Percentiles rank a stretch among this genome's conserved stretches.
Conservation (phyloP, 2,329 filamentous ascomycete genomes). For the Aureobasidium sp. region DNA sequence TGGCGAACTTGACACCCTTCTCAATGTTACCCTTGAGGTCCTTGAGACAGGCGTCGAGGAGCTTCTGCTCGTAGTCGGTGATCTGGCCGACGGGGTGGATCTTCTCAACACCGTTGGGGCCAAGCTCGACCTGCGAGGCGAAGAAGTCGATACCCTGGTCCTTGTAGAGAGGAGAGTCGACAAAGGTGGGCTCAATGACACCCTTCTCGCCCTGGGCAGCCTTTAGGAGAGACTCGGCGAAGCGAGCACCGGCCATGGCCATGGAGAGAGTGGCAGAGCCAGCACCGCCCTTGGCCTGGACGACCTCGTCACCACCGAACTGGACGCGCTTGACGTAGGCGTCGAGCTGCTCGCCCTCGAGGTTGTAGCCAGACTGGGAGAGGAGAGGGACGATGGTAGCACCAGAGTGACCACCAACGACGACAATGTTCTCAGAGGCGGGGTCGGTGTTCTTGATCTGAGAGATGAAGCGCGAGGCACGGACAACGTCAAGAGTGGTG, state of each 20-base stretch:
- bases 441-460: constrained; percentile 89
- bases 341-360: constrained; percentile 66
- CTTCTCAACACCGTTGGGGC: constrained; percentile 92
- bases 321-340: constrained; percentile 89
- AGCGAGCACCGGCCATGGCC: constrained; percentile 85
- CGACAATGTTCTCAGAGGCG: constrained; percentile 86
- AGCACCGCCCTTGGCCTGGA: constrained; percentile 97
- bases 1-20: constrained; percentile 71
- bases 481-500: constrained; percentile 97
- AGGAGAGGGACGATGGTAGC: constrained; percentile 98
- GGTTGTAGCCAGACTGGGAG: constrained; percentile 85
- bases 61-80: constrained; percentile 78
- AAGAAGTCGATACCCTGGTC: constrained; percentile 98
- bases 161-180: constrained; percentile 97
- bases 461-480: constrained; percentile 94
- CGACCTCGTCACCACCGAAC: constrained; percentile 98
- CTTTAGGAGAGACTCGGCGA: constrained; percentile 88
- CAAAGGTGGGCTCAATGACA: constrained; percentile 91
- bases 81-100: constrained; percentile 81
- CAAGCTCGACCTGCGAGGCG: constrained; percentile 88
- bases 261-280: constrained; percentile 97
- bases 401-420: constrained; percentile 94
- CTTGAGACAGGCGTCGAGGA: constrained; percentile 74
- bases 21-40: constrained; percentile 91
- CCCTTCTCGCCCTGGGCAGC: constrained; percentile 90